Conservation (phyloP, 108 stramenopile genomes). For the Pseudonitzschia multiseries region DNA sequence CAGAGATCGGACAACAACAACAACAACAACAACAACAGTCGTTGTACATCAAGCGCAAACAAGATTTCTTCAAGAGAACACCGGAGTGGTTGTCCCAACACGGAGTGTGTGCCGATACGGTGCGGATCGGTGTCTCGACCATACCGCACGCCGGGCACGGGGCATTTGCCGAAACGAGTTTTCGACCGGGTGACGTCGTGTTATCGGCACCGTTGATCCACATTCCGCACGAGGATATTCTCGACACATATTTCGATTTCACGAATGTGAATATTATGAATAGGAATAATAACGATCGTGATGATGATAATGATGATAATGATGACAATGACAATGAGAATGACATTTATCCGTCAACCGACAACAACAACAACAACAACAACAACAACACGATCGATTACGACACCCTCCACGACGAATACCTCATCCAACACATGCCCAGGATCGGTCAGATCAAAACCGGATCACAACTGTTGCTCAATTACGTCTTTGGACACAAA, state of each 20-base stretch:
- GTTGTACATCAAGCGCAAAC: conserved; percentile 17
- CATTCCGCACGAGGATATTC: conserved; percentile 31
- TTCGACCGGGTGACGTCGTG: conserved; percentile 38
- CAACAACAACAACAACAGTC: too few relatives aligned
- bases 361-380: neutral
- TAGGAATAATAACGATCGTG: too few relatives aligned
- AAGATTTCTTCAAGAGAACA: conserved; percentile 19
- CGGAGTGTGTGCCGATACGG: conserved; percentile 49
- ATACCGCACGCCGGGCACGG: conserved; percentile 46
- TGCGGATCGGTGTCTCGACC: conserved; percentile 42
- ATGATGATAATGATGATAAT: neutral
- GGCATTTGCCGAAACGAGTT: conserved; percentile 48
- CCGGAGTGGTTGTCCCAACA: conserved; percentile 40
- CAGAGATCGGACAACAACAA: too few relatives aligned
- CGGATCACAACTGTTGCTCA: conserved; percentile 47
- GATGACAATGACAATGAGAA: neutral
- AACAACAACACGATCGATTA: neutral
- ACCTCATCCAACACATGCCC: neutral
- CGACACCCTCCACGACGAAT: neutral
- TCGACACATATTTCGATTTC: conserved; percentile 47
- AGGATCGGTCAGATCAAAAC: neutral
- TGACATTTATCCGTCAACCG: neutral
- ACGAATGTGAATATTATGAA: too few relatives aligned
- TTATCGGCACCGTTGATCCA: conserved; percentile 55
- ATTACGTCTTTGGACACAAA: conserved; percentile 70